Conservation (phyloP, 345 rosid species). For the Camelina laxa region DNA sequence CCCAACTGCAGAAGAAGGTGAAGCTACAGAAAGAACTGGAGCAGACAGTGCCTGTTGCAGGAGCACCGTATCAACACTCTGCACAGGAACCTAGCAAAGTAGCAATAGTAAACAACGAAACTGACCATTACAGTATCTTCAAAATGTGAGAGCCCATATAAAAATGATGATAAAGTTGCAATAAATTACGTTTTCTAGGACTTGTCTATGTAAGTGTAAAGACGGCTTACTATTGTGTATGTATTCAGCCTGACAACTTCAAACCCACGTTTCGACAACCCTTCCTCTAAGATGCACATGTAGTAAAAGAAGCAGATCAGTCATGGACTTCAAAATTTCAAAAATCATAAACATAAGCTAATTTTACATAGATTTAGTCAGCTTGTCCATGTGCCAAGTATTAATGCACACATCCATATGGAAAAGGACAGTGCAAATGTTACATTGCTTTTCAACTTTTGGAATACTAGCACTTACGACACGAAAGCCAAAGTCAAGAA, state of each 20-base stretch:
- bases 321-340: conserved; percentile 4
- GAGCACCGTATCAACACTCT: conserved; percentile 63
- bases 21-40: conserved; percentile 88
- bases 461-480: background rate
- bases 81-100: conserved; percentile 63
- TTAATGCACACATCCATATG: background rate
- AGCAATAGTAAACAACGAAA: conserved; percentile 25
- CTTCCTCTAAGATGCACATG: conserved; percentile 70
- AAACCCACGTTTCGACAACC: conserved; percentile 83
- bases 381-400: background rate
- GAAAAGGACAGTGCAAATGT: background rate
- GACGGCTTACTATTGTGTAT: conserved; percentile 81
- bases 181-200: background rate
- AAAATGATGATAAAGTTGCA: background rate
- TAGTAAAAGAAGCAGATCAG: conserved; percentile 29
- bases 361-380: background rate
- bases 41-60: conserved; percentile 68
- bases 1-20: conserved; percentile 91
- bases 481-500: background rate
- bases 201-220: background rate
- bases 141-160: background rate
- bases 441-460: background rate
- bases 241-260: conserved; percentile 89
- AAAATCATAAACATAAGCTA: conserved; percentile 3
- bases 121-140: conserved; percentile 13